Conservation (phyloP, 768 basidiomycete species). For the Tubosaeta brunneosetosa region DNA sequence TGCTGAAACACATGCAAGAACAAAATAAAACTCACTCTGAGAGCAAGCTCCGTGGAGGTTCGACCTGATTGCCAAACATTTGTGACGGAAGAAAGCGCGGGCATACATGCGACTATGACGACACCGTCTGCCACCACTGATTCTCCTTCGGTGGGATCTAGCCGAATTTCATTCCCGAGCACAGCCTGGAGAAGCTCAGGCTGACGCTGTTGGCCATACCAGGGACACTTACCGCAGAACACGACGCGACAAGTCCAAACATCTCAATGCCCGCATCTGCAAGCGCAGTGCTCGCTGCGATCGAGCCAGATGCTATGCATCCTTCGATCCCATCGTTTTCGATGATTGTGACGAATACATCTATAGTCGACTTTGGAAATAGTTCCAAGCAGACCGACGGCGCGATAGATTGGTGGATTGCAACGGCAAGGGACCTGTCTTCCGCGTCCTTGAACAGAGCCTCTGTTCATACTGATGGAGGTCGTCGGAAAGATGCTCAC, state of each 20-base stretch:
- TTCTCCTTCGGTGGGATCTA: constrained; percentile 81
- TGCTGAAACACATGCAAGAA: not conserved
- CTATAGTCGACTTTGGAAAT: constrained; percentile 91
- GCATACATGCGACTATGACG: constrained; percentile 82
- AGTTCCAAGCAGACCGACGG: constrained; percentile 83
- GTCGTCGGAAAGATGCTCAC: constrained; percentile 42
- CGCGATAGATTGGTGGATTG: constrained; percentile 80
- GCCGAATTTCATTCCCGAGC: constrained; percentile 54
- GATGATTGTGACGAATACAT: constrained; percentile 84
- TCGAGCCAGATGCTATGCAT: constrained; percentile 78
- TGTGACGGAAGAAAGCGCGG: constrained; percentile 79
- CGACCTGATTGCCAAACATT: constrained; percentile 83
- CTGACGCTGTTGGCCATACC: not conserved
- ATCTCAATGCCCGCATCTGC: constrained; percentile 93
- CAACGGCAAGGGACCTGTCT: constrained; percentile 76
- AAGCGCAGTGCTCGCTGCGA: constrained; percentile 86
- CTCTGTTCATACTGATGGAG: constrained; percentile 3
- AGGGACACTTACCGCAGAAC: constrained; percentile 58
- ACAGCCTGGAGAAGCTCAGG: constrained; percentile 42
- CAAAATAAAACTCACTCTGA: constrained; percentile 47
- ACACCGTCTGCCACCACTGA: constrained; percentile 51
- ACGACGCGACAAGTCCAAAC: constrained; percentile 81
- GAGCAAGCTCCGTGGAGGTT: constrained; percentile 47
- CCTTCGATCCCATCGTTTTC: constrained; percentile 92
- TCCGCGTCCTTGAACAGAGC: constrained; percentile 76